Evolutionary conservation across 2,329 filamentous ascomycete species (phyloP), one percentile per base, ranked within the genome.

Genomic region (Thermomyces lanuginosus): DNA sequence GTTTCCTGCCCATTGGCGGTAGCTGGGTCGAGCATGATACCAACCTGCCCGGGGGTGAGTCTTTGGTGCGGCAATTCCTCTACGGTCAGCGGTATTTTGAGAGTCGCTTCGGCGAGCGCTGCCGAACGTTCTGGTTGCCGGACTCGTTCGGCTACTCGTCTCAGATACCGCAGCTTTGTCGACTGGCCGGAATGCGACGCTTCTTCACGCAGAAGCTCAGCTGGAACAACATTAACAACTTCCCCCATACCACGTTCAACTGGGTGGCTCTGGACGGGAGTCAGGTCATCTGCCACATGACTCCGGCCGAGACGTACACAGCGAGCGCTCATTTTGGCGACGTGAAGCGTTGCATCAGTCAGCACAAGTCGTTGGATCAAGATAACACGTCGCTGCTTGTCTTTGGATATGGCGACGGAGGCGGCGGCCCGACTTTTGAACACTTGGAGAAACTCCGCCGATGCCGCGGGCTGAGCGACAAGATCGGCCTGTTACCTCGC

Each of bases 141-240:
- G 89, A 98, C 51, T 98, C 89, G 0, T 98, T 98, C 56, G 89
- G 89, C 8, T 98, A 98, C 56, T 93, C 84, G 0, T 78, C 77
- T 26, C 89, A 98, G 53, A 67, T 98, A 21, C 89, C 89, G 8
- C 89, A 98, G 47, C 63, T 98, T 21, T 95, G 83, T 48, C 77
- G 86, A 3, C 61, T 93, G 15, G 79, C 89, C n/a, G 86, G 83
- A 11, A 95, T 98, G 89, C 79, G 71, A 31, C 72, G 86, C 17
- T 98, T 98, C 62, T 77, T 98, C 45, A 98, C 89, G 0, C 89
- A 98, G 54, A 98, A 98, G 60, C 64, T 98, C 33, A 95, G 86
- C 61, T 98, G 89, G 89, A 95, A 95, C 61, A 95, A 95, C 51
- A 95, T 95, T 66, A 95, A 95, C 59, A 92, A 79, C 46, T 98